Conservation (phyloP, 2,329 filamentous ascomycete genomes). For the Trichoderma gracile region DNA sequence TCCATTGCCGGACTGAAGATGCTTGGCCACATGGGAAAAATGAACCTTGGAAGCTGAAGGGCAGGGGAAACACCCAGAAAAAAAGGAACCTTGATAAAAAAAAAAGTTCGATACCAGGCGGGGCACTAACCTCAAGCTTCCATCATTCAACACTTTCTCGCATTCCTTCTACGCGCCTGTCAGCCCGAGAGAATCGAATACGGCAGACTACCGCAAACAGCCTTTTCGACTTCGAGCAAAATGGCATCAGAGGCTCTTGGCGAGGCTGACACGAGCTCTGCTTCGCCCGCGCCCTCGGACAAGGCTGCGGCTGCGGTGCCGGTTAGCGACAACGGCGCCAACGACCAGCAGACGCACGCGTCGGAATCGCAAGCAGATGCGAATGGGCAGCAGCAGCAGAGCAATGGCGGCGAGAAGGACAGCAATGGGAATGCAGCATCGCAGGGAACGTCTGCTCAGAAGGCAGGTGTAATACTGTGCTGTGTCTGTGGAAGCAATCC, state of each 20-base stretch:
- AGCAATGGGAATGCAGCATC: not conserved
- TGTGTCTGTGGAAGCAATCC: slow-evolving; percentile 53
- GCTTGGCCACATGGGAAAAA: not conserved
- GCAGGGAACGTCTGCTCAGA: not conserved
- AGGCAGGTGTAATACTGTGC: slow-evolving; percentile 38
- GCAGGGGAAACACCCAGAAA: too few relatives aligned
- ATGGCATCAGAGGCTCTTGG: slow-evolving; percentile 16
- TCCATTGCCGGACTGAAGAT: not conserved
- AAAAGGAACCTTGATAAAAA: not conserved
- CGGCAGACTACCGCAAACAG: too few relatives aligned
- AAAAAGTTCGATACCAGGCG: slow-evolving; percentile 12
- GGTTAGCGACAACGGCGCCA: not conserved
- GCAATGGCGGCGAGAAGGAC: not conserved
- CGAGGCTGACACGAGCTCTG: slow-evolving; percentile 5
- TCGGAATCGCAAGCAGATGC: slow-evolving; percentile 2
- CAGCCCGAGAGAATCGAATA: not conserved
- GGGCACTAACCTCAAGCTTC: not conserved
- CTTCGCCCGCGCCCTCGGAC: not conserved
- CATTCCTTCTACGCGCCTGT: slow-evolving; percentile 3
- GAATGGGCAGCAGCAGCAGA: slow-evolving; percentile 7
- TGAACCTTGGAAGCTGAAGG: not conserved
- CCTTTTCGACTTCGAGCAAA: not conserved
- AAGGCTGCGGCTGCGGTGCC: not conserved
- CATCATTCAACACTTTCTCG: not conserved
- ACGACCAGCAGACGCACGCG: slow-evolving; percentile 4